Evolutionary conservation across 805 yeast genomes (phyloP), one percentile per base, ranked within the genome.

Genomic region (Suhomyces vadensis): DNA sequence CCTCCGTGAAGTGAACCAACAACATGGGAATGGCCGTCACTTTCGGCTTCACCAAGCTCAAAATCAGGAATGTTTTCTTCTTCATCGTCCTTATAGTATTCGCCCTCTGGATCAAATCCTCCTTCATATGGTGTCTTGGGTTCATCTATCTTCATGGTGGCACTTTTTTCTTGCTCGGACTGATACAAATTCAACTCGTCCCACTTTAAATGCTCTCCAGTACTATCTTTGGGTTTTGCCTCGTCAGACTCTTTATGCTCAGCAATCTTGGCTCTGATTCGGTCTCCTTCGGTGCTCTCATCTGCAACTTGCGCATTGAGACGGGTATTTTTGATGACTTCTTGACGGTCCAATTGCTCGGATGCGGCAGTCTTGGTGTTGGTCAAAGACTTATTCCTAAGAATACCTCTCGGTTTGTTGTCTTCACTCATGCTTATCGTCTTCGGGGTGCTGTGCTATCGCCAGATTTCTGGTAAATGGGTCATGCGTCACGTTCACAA

Each of bases 61-160:
- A 83, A 80, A 35, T 67, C 73, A 9, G 80, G 79, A 35, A 81
- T 65, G n/a, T n/a, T n/a, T 16, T 55, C 67, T 11, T 49, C 51
- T 6, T 47, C 55, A 22, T 60, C 78, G 3, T 76, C 79, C 41
- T 76, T 74, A 54, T 89, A 88, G 58, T 86, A 85, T 55, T 90
- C 95, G 24, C 87, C 88, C 42, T 78, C 73, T 0, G 94, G 91
- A 56, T 85, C 83, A 21, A 87, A 85, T 0, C 96, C 95, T 8
- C 94, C 95, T 60, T 87, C 95, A 57, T 85, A 91, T 4, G 97
- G 97, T 1, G 97, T 91, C 71, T 91, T 91, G 17, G 97, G 97
- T 62, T 91, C 97, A 58, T 88, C 95, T 35, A 91, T 88, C 55
- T 83, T 82, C 89, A 84, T 83, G 22, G 87, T 83, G 17, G 89